Evolutionary conservation across 257 asterid genomes (phyloP).

Genomic region (Fraxinus americana): DNA sequence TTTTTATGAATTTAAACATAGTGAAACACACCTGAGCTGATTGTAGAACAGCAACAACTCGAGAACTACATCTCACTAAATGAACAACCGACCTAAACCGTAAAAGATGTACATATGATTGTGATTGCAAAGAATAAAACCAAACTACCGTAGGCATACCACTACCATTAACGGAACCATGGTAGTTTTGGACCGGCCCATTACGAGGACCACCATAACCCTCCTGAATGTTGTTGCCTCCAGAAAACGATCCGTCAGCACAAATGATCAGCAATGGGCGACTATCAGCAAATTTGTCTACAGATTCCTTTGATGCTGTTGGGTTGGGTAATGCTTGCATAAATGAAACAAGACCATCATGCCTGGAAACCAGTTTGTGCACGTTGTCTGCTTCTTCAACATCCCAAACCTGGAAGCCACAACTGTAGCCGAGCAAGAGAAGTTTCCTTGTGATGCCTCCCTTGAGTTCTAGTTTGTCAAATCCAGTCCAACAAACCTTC

Average conservation of each 20-base stretch:
- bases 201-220: slow-evolving; percentile 41
- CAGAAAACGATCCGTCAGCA: slow-evolving; percentile 75
- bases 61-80: slow-evolving; percentile 82
- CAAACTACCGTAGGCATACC: slow-evolving; percentile 74
- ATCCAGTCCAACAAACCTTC: slow-evolving; percentile 87
- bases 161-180: slow-evolving; percentile 40
- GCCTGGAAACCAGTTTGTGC: slow-evolving; percentile 72
- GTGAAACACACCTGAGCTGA: slow-evolving; percentile 68
- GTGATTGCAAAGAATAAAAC: slow-evolving; percentile 83
- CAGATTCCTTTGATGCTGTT: slow-evolving; percentile 45
- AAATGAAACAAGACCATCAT: slow-evolving; percentile 90
- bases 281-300: slow-evolving; percentile 63
- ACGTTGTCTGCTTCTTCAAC: slow-evolving; percentile 86
- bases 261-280: slow-evolving; percentile 82
- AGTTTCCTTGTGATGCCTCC: slow-evolving; percentile 39
- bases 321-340: slow-evolving; percentile 73
- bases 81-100: slow-evolving; percentile 85
- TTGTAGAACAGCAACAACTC: slow-evolving; percentile 78
- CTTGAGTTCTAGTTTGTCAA: slow-evolving; percentile 51
- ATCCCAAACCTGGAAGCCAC: slow-evolving; percentile 96
- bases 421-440: slow-evolving; percentile 68
- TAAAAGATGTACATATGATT: slow-evolving; percentile 73
- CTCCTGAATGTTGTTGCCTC: slow-evolving; percentile 55
- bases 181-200: slow-evolving; percentile 50
- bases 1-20: slow-evolving; percentile 7